These are phyloP conservation scores for Sugiyamaella japonica DNA, from an alignment of 1,139 yeast species.

Conservation along the genomic window DNA sequence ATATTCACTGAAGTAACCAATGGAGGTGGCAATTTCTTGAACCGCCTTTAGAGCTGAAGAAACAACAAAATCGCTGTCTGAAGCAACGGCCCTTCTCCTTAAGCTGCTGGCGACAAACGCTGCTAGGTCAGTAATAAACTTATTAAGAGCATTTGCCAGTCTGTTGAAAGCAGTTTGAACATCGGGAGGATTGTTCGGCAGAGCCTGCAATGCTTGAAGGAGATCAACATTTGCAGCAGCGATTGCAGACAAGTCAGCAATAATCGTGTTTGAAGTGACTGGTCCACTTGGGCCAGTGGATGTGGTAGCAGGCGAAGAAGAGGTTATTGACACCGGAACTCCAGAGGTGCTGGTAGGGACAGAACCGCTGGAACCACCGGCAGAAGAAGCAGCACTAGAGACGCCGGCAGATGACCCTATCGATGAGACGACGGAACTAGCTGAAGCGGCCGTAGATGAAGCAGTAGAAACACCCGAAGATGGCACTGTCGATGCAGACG, in stretches of 20 bases:
- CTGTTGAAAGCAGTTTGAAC: constrained; percentile 7
- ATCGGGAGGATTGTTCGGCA: constrained; percentile 7
- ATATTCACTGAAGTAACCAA: constrained; percentile 7
- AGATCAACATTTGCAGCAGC: constrained; percentile 17
- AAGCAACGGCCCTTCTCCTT: constrained; percentile 6
- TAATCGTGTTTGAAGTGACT: constrained; percentile 9
- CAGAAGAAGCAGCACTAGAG: constrained; percentile 1
- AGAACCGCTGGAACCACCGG: not conserved
- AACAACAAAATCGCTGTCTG: constrained; percentile 5
- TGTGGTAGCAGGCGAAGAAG: constrained; percentile 2
- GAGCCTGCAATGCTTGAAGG: constrained; percentile 4
- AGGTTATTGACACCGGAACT: not conserved
- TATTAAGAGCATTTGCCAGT: constrained; percentile 7
- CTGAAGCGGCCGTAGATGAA: constrained; percentile 2
- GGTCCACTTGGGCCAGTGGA: constrained; percentile 8
- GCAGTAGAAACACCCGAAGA: not conserved
- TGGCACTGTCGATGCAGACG: constrained; percentile 2
- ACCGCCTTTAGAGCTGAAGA: constrained; percentile 15
- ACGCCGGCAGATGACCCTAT: constrained; percentile 2
- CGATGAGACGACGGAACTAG: constrained; percentile 1
- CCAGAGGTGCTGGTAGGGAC: not conserved
- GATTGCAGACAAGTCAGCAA: constrained; percentile 9
- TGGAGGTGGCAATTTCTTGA: constrained; percentile 8
- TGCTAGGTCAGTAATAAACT: constrained; percentile 12
- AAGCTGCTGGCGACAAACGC: constrained; percentile 1